Evolutionary conservation across 129 eudicot genomes (phyloP).

Genomic region (sunflower (Helianthus annuus)): HanXRQr2.0-SUNRISE NC_035449.2:72635137-72635636

Average conservation of each 20-base stretch:
- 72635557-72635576: no score
- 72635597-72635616: no score
- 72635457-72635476: slow-evolving; percentile 87
- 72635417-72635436: slow-evolving; percentile 95
- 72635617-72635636: no score
- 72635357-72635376: neutral
- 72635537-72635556: no score
- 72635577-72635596: no score
- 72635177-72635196: no score
- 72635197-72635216: no score
- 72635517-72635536: slow-evolving; percentile 59
- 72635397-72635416: slow-evolving; percentile 77
- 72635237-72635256: no score
- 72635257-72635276: no score
- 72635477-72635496: slow-evolving; percentile 91
- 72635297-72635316: neutral
- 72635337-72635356: neutral
- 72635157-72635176: no score
- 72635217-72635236: no score
- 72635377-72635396: slow-evolving; percentile 7
- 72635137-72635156: neutral
- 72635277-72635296: no score
- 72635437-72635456: slow-evolving; percentile 98
- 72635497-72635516: slow-evolving; percentile 89
- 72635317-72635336: neutral